phyloP scores from a whole-genome alignment of 2,329 filamentous ascomycete genomes.

The Geosmithia putterillii region DNA sequence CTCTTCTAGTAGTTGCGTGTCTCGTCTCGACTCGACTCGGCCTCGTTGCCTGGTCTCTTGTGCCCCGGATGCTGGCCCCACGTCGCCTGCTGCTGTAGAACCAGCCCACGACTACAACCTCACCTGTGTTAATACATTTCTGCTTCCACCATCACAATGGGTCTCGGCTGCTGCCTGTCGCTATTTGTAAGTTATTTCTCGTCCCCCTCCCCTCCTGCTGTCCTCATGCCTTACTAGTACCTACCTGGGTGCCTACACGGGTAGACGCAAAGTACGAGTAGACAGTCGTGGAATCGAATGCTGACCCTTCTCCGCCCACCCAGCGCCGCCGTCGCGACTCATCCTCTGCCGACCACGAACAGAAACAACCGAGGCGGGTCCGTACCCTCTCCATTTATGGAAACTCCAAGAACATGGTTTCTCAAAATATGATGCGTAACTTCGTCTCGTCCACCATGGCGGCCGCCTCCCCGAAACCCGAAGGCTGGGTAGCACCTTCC shows the following conservation, averaged over 20 bases:
- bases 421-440: constrained; percentile 14
- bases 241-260: no score
- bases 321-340: constrained; percentile 2
- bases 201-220: not conserved
- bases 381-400: constrained; percentile 27
- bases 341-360: not conserved
- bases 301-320: not conserved
- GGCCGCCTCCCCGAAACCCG: constrained; percentile 13
- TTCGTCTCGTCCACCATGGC: constrained; percentile 21
- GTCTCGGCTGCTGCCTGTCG: constrained; percentile 8
- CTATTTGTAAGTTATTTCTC: constrained; percentile 8
- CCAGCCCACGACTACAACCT: not conserved
- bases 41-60: not conserved
- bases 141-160: constrained; percentile 5
- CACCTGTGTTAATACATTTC: not conserved
- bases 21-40: not conserved
- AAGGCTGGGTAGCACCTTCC: constrained; percentile 8
- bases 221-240: not conserved
- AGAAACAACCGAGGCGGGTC: not conserved
- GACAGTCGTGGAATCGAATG: no score
- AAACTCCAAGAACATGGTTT: constrained; percentile 16
- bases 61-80: not conserved
- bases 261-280: no score
- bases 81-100: not conserved
- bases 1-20: not conserved